phyloP scores from a whole-genome alignment of 305 asterid genomes.

The Solanum hybrid region DNA sequence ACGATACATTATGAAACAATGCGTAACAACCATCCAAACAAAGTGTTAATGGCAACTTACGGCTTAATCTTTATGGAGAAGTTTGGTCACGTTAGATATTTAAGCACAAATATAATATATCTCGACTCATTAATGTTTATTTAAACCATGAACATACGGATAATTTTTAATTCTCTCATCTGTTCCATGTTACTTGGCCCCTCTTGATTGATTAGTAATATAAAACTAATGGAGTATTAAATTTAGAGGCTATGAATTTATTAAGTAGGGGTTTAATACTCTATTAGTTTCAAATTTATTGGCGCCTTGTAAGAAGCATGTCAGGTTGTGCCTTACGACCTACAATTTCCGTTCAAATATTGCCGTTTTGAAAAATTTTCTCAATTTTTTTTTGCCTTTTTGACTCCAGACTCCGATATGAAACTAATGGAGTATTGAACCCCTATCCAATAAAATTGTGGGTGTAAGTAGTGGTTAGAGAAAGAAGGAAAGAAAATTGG shows the following conservation, averaged over 20 bases:
- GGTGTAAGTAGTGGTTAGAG: background rate
- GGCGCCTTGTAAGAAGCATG: background rate
- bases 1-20: background rate
- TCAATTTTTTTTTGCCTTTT: background rate
- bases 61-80: too few relatives aligned
- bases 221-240: background rate
- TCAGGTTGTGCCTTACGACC: too few relatives aligned
- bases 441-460: background rate
- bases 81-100: too few relatives aligned
- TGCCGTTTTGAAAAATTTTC: fast-evolving
- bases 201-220: background rate
- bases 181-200: background rate
- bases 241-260: background rate
- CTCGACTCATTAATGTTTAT: background rate
- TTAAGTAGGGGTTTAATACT: background rate
- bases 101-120: background rate
- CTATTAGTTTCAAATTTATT: background rate
- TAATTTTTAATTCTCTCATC: background rate
- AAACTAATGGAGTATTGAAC: background rate
- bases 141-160: background rate
- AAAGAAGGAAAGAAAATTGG: background rate
- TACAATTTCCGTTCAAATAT: background rate
- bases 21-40: too few relatives aligned
- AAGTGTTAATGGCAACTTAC: too few relatives aligned
- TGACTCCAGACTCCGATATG: background rate